A percentile compares a stretch with the other conserved stretches of the same genome.
These are phyloP conservation scores for Ormosia semicastrata DNA, from an alignment of 306 rosid species.

Conservation along the genomic window DNA sequence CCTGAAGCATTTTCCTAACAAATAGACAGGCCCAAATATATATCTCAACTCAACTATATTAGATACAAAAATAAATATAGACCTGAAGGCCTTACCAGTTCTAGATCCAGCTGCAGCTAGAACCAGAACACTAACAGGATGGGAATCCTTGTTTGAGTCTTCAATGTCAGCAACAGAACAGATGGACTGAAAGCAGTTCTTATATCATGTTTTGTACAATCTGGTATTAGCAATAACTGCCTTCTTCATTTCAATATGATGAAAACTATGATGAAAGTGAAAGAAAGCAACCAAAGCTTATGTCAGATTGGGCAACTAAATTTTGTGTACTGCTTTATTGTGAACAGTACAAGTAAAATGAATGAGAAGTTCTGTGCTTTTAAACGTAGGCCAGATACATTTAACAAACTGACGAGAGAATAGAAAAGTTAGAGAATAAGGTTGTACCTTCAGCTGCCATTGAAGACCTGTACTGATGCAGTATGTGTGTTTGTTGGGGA, in stretches of 20 bases:
- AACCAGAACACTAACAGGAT: neutral
- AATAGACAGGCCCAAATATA: neutral
- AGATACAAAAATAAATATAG: neutral
- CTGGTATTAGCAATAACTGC: conserved; percentile 25
- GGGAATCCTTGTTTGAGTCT: conserved; percentile 22
- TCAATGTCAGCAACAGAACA: conserved; percentile 24
- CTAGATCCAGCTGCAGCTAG: conserved; percentile 32
- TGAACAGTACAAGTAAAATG: neutral
- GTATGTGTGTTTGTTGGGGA: conserved; percentile 36
- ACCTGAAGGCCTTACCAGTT: conserved; percentile 36
- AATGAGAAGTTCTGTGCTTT: neutral
- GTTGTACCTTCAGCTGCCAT: conserved; percentile 56
- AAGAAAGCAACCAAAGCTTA: conserved; percentile 31
- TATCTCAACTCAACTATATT: neutral
- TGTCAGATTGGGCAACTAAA: conserved; percentile 52
- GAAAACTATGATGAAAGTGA: conserved; percentile 37
- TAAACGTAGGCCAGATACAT: neutral
- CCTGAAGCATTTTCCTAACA: too few relatives aligned
- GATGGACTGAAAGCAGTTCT: conserved; percentile 35
- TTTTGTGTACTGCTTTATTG: neutral
- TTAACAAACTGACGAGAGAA: conserved; percentile 16
- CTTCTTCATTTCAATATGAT: conserved; percentile 35
- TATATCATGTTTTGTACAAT: conserved; percentile 26
- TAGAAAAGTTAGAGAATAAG: conserved; percentile 15
- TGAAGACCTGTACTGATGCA: conserved; percentile 39